Base-by-base conservation (phyloP, 108 stramenopile genomes). In the Nitzschia putrida region DNA sequence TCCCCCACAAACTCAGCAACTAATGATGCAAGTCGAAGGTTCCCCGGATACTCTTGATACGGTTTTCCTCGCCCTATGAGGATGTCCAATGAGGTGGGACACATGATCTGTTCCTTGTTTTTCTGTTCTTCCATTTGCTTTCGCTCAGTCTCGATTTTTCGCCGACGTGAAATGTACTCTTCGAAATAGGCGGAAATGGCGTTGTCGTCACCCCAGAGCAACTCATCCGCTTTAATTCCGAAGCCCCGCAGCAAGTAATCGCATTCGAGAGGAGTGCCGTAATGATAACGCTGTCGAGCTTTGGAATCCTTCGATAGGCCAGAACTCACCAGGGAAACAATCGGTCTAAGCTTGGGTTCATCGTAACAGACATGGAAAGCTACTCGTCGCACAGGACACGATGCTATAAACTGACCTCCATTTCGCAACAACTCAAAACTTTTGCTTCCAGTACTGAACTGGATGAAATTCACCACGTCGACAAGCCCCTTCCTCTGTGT, bases 11-110 rank as follows among this genome's bases (percentile, higher is more conserved):
- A 20, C n/a, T n/a, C 49, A 20, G 40, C 40, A 2, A 69, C 21
- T 11, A 57, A 9, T 2, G 12, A 14, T 0, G n/a, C 42, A 10
- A 69, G 14, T 2, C 26, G 24, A 0, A 57, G 23, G 24, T 57
- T 69, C 18, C 68, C 68, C 11, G 40, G 41, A 23, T 34, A 57
- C 26, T 25, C 22, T 53, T 69, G 68, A 23, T 26, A 69, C 3
- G 68, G 68, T 3, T 18, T 39, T 10, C 68, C 68, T 12, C 55
- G 54, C 0, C 68, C 68, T 56, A 69, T 26, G 8, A 69, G 34
- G 10, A 69, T 40, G 42, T 69, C 68, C 13, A 40, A 0, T 1
- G 34, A 51, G 7, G 51, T 53, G 8, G 65, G 65, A n/a, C 11
- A 20, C 18, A n/a, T 20, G 49, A n/a, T 20, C 3, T 20, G n/a